phyloP scores from a whole-genome alignment of 345 rosid species.

The Erodium maritimum region DNA sequence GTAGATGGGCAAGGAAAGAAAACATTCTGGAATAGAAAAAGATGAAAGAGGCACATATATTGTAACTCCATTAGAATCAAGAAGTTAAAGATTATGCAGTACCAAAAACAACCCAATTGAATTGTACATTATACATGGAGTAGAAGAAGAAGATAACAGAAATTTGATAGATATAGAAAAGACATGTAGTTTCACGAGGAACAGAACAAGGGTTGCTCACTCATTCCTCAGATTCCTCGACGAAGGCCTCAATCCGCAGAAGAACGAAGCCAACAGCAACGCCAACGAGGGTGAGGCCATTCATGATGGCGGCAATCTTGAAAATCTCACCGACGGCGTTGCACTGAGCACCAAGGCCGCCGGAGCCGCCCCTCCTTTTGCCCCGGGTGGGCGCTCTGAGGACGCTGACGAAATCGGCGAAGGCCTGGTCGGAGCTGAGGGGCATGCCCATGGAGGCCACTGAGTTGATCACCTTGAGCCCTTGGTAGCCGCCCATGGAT shows the following conservation, averaged over 20 bases:
- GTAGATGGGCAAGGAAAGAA: no score
- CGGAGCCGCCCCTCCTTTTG: constrained; percentile 16
- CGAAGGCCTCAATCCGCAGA: constrained; percentile 37
- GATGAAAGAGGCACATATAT: not conserved
- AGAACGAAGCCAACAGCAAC: constrained; percentile 57
- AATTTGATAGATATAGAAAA: not conserved
- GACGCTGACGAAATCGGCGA: constrained; percentile 24
- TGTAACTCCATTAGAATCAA: no score
- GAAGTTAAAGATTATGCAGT: not conserved
- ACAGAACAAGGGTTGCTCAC: no score
- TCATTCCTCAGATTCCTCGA: constrained; percentile 41
- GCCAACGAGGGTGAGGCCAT: constrained; percentile 45
- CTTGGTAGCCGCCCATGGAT: constrained; percentile 27
- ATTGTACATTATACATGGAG: constrained; percentile 4
- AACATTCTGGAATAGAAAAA: no score
- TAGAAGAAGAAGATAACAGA: not conserved
- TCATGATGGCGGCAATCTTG: constrained; percentile 46
- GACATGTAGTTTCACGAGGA: constrained; percentile 1
- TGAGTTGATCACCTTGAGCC: constrained; percentile 36
- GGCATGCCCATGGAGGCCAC: constrained; percentile 29
- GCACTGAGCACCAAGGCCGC: constrained; percentile 35
- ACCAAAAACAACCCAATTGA: not conserved
- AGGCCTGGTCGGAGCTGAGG: constrained; percentile 23
- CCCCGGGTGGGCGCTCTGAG: constrained; percentile 12
- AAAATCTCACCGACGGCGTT: constrained; percentile 38